A percentile compares a stretch with the other conserved stretches of the same genome.
Conservation (phyloP, 1,284 basidiomycete species). For the Trichosporon coremiiforme region DNA sequence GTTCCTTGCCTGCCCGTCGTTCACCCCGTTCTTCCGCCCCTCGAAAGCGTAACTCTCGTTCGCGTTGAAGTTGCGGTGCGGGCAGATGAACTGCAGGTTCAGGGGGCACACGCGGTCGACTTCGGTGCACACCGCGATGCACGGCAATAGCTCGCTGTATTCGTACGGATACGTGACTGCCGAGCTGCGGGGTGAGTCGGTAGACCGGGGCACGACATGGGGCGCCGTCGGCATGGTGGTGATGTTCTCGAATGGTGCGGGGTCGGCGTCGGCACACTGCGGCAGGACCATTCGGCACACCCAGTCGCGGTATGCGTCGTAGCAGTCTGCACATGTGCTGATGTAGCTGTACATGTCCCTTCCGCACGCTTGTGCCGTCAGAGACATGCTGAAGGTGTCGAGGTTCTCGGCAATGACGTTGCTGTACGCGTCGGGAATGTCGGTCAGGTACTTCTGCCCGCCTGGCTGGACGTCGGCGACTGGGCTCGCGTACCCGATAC, state of each 20-base stretch:
- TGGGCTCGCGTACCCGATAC: constrained; percentile 70
- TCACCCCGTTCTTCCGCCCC: constrained; percentile 60
- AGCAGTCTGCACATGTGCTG: constrained; percentile 74
- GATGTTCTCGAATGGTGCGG: constrained; percentile 44
- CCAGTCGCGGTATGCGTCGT: constrained; percentile 73
- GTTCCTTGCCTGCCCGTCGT: constrained; percentile 58
- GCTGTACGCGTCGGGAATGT: constrained; percentile 62
- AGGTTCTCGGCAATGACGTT: constrained; percentile 64
- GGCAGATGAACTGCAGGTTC: constrained; percentile 72
- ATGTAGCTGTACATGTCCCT: constrained; percentile 77
- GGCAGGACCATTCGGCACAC: constrained; percentile 72
- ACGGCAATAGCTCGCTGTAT: constrained; percentile 71
- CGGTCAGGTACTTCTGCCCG: constrained; percentile 41
- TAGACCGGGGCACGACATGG: constrained; percentile 56
- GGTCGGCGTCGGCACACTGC: constrained; percentile 62
- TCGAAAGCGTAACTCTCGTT: constrained; percentile 69
- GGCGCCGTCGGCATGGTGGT: constrained; percentile 40
- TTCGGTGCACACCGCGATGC: constrained; percentile 72
- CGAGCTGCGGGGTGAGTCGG: constrained; percentile 54
- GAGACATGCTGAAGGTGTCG: constrained; percentile 70
- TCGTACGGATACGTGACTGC: constrained; percentile 38
- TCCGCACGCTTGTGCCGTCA: constrained; percentile 72
- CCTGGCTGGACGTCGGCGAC: constrained; percentile 49
- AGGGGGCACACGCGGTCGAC: constrained; percentile 75
- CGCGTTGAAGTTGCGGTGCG: constrained; percentile 66